phyloP scores from a whole-genome alignment of 2,329 filamentous ascomycete species.

The Sarocladium oryzae region DNA sequence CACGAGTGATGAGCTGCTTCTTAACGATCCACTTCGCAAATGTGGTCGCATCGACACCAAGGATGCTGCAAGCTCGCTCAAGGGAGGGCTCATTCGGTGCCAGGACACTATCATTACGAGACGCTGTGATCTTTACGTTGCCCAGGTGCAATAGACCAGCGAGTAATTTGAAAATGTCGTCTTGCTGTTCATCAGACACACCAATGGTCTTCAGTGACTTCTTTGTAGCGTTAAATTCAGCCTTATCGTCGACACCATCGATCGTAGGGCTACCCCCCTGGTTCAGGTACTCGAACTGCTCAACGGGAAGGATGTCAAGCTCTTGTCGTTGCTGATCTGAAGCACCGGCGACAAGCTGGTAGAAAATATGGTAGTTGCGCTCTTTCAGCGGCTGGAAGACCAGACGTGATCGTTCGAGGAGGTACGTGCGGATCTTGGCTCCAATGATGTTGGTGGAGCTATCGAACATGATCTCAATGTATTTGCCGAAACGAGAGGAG shows the following conservation, averaged over 20 bases:
- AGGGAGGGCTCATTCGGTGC: conserved; percentile 75
- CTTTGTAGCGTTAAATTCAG: conserved; percentile 84
- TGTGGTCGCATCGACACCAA: conserved; percentile 78
- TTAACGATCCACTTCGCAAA: conserved; percentile 99
- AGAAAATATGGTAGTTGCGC: conserved; percentile 98
- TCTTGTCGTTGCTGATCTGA: conserved; percentile 75
- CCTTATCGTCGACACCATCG: conserved; percentile 91
- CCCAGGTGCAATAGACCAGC: conserved; percentile 89
- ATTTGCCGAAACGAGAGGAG: conserved; percentile 97
- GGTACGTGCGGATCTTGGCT: conserved; percentile 92
- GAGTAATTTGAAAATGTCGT: conserved; percentile 81
- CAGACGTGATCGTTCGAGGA: conserved; percentile 88
- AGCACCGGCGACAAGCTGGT: conserved; percentile 91
- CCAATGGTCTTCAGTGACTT: conserved; percentile 84
- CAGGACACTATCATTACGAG: conserved; percentile 80
- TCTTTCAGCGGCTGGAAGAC: conserved; percentile 98
- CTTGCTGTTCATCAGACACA: conserved; percentile 65
- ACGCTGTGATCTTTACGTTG: conserved; percentile 92
- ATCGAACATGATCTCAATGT: conserved; percentile 99
- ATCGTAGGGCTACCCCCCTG: conserved; percentile 89
- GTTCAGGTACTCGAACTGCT: conserved; percentile 94
- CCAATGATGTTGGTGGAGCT: conserved; percentile 92
- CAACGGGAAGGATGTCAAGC: conserved; percentile 70
- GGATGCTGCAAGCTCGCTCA: conserved; percentile 71
- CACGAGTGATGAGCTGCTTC: conserved; percentile 93